Base-by-base conservation (phyloP, 2,329 filamentous ascomycete species). In the Periconia sp. region DNA sequence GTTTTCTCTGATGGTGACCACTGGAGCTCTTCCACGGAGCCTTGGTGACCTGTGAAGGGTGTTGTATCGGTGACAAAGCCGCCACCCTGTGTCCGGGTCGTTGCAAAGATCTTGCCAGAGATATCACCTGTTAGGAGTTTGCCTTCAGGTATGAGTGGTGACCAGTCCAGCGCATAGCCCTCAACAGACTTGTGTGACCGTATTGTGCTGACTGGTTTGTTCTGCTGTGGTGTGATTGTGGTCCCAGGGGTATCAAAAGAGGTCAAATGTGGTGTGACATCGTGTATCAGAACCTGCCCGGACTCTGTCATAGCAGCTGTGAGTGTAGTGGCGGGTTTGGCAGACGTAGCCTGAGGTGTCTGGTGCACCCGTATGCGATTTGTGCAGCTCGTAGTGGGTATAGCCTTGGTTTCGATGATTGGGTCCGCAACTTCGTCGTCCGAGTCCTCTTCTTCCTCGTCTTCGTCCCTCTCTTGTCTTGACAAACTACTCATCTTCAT, bases 151-250 rank as follows among this genome's bases (percentile, higher is more conserved):
- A 89, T 80, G 8, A 89, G 70, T 1, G 90, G 88, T 18, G 92
- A 96, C 94, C 94, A 99, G 73, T 96, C 94, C n/a, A 99, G 73
- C 0, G 90, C 94, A 69, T 97, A 99, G 35, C 94, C 94, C 77
- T 99, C 94, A 48, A 68, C 70, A 10, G 85, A 77, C 74, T 92
- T 92, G 81, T 99, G 94, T 58, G 92, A 90, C 57, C 88, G 84
- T 58, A 99, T 85, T 3, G 90, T 96, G 54, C 82, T 88, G 36
- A 95, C 73, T 23, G 94, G 91, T 74, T 95, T 95, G 70, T 91
- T 92, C 66, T 95, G 89, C 62, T 88, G 85, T 2, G 89, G 79
- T 5, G 88, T 85, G 54, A 97, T 83, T 53, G 85, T 78, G 29
- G 85, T 87, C 46, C 94, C 92, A 1, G 94, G 94, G 45, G 83